phyloP scores from a whole-genome alignment of 208 protist species.

The Porcisia deanei region DNA sequence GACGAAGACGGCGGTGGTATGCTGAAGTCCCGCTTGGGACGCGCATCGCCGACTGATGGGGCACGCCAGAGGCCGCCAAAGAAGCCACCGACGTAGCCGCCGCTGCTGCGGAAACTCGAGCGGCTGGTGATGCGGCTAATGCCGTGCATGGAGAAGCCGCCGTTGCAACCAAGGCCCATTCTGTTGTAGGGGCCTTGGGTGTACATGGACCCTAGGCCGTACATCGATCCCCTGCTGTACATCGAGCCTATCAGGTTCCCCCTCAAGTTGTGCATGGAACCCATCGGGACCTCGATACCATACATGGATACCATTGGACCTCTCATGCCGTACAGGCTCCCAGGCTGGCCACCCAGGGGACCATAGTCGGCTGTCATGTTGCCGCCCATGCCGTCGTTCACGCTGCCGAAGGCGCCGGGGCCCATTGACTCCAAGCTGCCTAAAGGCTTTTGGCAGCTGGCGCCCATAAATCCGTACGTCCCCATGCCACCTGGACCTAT shows the following conservation, averaged over 20 bases:
- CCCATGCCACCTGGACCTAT: conserved; percentile 18
- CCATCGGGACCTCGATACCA: conserved; percentile 1
- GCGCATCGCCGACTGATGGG: conserved; percentile 18
- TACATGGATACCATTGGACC: background rate
- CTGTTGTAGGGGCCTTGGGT: conserved; percentile 1
- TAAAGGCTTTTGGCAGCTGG: conserved; percentile 3
- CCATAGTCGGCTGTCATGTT: background rate
- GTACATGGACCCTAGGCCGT: background rate
- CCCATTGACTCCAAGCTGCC: background rate
- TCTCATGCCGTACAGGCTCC: conserved; percentile 24
- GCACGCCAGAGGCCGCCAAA: conserved; percentile 39
- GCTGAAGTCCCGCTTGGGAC: conserved; percentile 30
- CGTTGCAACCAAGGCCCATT: conserved; percentile 16
- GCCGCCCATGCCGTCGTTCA: conserved; percentile 20
- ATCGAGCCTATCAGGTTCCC: conserved; percentile 10
- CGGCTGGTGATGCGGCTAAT: conserved; percentile 24
- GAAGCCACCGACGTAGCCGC: conserved; percentile 38
- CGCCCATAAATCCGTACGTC: conserved; percentile 19
- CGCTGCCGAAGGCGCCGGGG: conserved; percentile 16
- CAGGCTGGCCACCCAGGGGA: background rate
- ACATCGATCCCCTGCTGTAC: conserved; percentile 16
- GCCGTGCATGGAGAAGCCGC: conserved; percentile 41
- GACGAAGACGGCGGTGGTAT: conserved; percentile 33
- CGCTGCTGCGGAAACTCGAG: conserved; percentile 26
- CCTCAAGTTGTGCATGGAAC: conserved; percentile 3